Evolutionary conservation across 805 yeast species (phyloP).

Genomic region (Teunomyces stri): DNA sequence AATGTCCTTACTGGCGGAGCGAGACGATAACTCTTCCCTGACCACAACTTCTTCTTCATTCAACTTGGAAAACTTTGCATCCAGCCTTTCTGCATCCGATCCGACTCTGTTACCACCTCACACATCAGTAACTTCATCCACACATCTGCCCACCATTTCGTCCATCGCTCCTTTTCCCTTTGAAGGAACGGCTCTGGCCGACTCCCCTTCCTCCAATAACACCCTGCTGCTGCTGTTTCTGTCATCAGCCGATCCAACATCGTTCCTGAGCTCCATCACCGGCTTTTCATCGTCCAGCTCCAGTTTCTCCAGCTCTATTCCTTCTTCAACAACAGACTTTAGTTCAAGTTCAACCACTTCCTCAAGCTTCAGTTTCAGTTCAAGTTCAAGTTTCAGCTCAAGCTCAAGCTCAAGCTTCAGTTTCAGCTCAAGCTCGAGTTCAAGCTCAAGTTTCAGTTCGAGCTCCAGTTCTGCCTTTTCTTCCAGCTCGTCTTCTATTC

Average conservation of each 20-base stretch:
- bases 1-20: not conserved
- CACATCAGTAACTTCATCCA: not conserved
- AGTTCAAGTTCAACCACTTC: not conserved
- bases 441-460: not conserved
- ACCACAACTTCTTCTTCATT: not conserved
- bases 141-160: constrained; percentile 7
- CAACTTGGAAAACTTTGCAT: not conserved
- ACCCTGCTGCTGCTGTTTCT: constrained; percentile 1
- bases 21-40: not conserved
- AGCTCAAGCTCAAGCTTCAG: not conserved
- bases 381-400: not conserved
- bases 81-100: not conserved
- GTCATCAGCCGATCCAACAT: constrained; percentile 1
- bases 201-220: not conserved
- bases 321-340: constrained; percentile 3
- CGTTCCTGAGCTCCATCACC: not conserved
- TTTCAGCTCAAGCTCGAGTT: constrained; percentile 1
- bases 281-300: not conserved
- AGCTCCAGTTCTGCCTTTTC: not conserved
- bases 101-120: not conserved
- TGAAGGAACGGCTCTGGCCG: not conserved
- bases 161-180: constrained; percentile 3
- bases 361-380: not conserved
- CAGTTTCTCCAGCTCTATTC: not conserved
- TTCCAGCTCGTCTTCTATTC: constrained; percentile 1